phyloP scores from a whole-genome alignment of 2,329 filamentous ascomycete species.

The Talaromyces islandicus region DNA sequence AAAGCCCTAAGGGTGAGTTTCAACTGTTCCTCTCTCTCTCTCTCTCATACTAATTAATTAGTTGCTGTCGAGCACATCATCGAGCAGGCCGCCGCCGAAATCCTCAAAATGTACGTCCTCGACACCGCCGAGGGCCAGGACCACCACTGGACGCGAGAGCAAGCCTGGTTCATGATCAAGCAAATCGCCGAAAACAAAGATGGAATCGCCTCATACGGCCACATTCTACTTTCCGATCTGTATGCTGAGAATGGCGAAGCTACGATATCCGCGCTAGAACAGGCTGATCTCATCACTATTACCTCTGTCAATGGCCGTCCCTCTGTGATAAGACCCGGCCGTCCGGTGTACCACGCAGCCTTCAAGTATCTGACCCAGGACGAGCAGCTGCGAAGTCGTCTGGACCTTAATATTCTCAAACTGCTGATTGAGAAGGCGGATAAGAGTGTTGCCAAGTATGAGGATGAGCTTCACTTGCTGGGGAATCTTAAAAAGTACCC shows the following conservation, averaged over 20 bases:
- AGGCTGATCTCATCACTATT: slow-evolving; percentile 79
- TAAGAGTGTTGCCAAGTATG: slow-evolving; percentile 69
- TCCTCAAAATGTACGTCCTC: slow-evolving; percentile 87
- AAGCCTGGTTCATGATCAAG: slow-evolving; percentile 87
- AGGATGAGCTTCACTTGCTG: slow-evolving; percentile 69
- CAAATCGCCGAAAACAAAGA: slow-evolving; percentile 61
- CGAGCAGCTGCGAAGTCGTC: slow-evolving; percentile 63
- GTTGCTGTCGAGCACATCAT: slow-evolving; percentile 84
- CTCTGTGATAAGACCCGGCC: slow-evolving; percentile 68
- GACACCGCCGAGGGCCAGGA: slow-evolving; percentile 50
- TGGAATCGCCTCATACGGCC: slow-evolving; percentile 68
- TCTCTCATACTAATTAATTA: slow-evolving; percentile 19
- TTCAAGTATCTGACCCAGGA: slow-evolving; percentile 70
- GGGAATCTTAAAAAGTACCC: slow-evolving; percentile 66
- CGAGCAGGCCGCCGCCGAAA: slow-evolving; percentile 79
- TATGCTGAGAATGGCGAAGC: slow-evolving; percentile 69
- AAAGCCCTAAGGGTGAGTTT: slow-evolving; percentile 58
- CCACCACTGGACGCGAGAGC: slow-evolving; percentile 64
- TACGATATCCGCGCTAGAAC: slow-evolving; percentile 72
- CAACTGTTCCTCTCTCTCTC: too few species aligned
- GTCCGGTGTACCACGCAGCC: slow-evolving; percentile 78
- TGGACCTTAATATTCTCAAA: slow-evolving; percentile 65
- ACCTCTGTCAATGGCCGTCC: slow-evolving; percentile 69
- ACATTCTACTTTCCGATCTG: slow-evolving; percentile 69
- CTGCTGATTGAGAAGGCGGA: slow-evolving; percentile 68